Evolutionary conservation across 176 grass and related monocot species (phyloP).

Genomic region (Eleusine coracana): DNA sequence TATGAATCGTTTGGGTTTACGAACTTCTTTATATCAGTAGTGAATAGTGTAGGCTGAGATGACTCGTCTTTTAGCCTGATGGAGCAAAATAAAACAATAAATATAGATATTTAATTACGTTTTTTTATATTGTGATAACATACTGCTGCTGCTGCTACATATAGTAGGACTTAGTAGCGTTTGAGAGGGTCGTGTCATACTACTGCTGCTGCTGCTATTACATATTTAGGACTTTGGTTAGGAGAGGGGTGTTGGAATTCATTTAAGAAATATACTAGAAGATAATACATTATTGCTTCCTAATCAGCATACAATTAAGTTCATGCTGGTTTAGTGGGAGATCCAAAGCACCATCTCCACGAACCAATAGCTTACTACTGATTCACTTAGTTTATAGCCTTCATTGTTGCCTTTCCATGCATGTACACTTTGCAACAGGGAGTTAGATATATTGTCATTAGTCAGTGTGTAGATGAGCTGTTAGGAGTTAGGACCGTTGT

Average conservation of each 20-base stretch:
- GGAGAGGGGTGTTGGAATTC: too few species aligned
- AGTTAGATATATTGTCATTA: background rate
- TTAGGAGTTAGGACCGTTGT: slow-evolving; percentile 27
- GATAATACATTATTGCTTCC: slow-evolving; percentile 29
- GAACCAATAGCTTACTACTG: background rate
- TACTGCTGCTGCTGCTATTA: too few species aligned
- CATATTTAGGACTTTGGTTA: too few species aligned
- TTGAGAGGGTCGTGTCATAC: too few species aligned
- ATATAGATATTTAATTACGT: background rate
- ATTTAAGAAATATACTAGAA: background rate
- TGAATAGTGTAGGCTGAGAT: background rate
- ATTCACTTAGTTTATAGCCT: background rate
- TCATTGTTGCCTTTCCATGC: background rate
- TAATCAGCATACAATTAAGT: slow-evolving; percentile 45
- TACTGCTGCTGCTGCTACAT: too few species aligned
- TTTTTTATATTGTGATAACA: too few species aligned
- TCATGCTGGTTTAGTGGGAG: slow-evolving; percentile 44
- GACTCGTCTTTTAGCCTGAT: background rate
- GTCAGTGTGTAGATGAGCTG: slow-evolving; percentile 16
- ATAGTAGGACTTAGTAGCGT: too few species aligned
- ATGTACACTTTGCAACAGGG: too few species aligned
- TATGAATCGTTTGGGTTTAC: background rate
- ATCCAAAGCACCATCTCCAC: background rate
- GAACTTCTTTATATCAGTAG: too few species aligned
- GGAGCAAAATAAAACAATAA: background rate